Conservation (phyloP, 345 rosid genomes). For the Boechera divaricarpa region DNA sequence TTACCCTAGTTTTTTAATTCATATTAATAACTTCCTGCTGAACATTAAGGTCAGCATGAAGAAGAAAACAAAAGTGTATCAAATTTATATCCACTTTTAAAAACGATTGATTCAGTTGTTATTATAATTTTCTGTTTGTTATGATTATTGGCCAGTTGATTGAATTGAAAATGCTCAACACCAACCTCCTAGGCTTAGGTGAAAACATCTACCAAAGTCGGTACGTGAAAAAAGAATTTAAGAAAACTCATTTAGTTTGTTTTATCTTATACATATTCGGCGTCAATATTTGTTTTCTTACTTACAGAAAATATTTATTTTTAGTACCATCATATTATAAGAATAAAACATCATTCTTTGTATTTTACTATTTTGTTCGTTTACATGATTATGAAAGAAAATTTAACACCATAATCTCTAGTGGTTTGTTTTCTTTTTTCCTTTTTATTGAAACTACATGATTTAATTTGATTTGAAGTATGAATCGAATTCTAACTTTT, state of each 20-base stretch:
- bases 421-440: not conserved
- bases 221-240: not conserved
- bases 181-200: conserved; percentile 34
- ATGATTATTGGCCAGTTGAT: conserved; percentile 7
- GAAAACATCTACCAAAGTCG: conserved; percentile 27
- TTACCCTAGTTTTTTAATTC: not conserved
- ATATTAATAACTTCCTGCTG: not conserved
- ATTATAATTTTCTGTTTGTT: not conserved
- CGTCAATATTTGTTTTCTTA: not conserved
- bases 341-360: not conserved
- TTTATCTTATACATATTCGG: not conserved
- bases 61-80: conserved; percentile 13
- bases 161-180: conserved; percentile 10
- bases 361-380: not conserved
- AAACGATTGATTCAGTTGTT: conserved; percentile 6
- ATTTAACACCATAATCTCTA: not conserved
- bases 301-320: not conserved
- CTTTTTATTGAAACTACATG: not conserved
- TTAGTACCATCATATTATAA: not conserved
- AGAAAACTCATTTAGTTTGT: conserved; percentile 1
- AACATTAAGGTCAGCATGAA: conserved; percentile 27
- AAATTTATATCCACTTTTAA: not conserved
- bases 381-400: not conserved
- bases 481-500: not conserved
- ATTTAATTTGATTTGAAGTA: not conserved